phyloP scores from a whole-genome alignment of 768 basidiomycete genomes.

The Dacryopinax spathularia region DNA sequence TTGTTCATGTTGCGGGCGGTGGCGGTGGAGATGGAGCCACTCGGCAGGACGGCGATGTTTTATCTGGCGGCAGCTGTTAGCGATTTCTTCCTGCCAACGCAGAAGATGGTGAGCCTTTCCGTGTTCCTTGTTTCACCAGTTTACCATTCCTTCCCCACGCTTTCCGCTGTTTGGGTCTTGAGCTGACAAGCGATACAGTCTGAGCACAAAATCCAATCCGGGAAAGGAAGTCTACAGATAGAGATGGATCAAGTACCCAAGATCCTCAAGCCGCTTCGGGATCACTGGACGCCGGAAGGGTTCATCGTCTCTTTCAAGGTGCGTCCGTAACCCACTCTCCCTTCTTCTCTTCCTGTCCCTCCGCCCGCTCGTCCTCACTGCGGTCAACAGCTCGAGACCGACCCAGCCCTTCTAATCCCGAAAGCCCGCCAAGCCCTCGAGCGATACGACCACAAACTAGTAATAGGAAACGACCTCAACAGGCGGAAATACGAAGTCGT shows the following conservation, averaged over 20 bases:
- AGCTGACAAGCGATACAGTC: conserved; percentile 37
- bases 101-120: conserved; percentile 60
- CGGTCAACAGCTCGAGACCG: conserved; percentile 75
- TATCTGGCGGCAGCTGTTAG: conserved; percentile 97
- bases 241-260: conserved; percentile 99
- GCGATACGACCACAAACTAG: conserved; percentile 92
- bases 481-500: conserved; percentile 84
- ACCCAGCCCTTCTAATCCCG: conserved; percentile 64
- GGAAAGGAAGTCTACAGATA: conserved; percentile 80
- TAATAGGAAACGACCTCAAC: conserved; percentile 92
- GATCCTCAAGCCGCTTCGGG: conserved; percentile 80
- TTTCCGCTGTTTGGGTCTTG: neutral
- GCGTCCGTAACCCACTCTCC: conserved; percentile 2
- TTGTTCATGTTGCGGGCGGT: conserved; percentile 79
- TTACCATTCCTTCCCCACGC: neutral
- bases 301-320: conserved; percentile 98
- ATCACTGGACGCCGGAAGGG: conserved; percentile 82
- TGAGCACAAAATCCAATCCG: conserved; percentile 97
- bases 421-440: conserved; percentile 80
- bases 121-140: too few species aligned
- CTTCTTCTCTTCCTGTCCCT: neutral
- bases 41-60: conserved; percentile 69
- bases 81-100: conserved; percentile 90
- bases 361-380: neutral
- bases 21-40: conserved; percentile 55